These are phyloP conservation scores for Amphichorda felina DNA, from an alignment of 2,329 filamentous ascomycete genomes.

Conservation along the genomic window DNA sequence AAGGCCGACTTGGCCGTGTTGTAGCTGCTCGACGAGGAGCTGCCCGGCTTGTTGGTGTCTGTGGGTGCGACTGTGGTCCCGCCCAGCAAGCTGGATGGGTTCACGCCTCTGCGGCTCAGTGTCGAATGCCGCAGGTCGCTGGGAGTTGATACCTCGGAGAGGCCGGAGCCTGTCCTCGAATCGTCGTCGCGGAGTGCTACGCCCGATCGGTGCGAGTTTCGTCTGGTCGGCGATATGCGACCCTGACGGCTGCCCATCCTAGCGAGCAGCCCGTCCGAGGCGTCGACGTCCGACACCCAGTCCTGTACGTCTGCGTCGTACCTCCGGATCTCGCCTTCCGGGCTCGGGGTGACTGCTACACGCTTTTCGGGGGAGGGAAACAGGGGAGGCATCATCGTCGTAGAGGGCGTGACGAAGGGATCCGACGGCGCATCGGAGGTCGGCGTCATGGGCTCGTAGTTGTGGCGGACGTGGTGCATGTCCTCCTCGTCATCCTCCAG, in stretches of 20 bases:
- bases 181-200: slow-evolving; percentile 29
- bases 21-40: slow-evolving; percentile 28
- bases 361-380: not conserved
- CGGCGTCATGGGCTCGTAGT: slow-evolving; percentile 16
- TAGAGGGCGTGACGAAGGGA: slow-evolving; percentile 31
- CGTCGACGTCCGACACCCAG: slow-evolving; percentile 46
- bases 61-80: slow-evolving; percentile 12
- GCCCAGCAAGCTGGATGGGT: slow-evolving; percentile 13
- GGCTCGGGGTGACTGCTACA: slow-evolving; percentile 23
- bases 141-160: slow-evolving; percentile 35
- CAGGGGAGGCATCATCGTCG: not conserved
- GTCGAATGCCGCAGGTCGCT: not conserved
- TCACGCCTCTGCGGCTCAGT: not conserved
- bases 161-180: slow-evolving; percentile 40
- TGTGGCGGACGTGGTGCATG: slow-evolving; percentile 10
- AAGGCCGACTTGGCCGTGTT: slow-evolving; percentile 44
- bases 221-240: slow-evolving; percentile 24
- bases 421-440: slow-evolving; percentile 28
- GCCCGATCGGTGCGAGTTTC: slow-evolving; percentile 20
- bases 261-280: slow-evolving; percentile 37
- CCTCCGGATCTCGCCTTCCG: slow-evolving; percentile 19
- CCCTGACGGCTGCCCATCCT: slow-evolving; percentile 25
- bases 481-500: slow-evolving; percentile 47
- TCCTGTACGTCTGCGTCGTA: slow-evolving; percentile 42
- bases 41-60: slow-evolving; percentile 21